phyloP scores from a whole-genome alignment of 805 yeast species.

The Starmerella stellata region DNA sequence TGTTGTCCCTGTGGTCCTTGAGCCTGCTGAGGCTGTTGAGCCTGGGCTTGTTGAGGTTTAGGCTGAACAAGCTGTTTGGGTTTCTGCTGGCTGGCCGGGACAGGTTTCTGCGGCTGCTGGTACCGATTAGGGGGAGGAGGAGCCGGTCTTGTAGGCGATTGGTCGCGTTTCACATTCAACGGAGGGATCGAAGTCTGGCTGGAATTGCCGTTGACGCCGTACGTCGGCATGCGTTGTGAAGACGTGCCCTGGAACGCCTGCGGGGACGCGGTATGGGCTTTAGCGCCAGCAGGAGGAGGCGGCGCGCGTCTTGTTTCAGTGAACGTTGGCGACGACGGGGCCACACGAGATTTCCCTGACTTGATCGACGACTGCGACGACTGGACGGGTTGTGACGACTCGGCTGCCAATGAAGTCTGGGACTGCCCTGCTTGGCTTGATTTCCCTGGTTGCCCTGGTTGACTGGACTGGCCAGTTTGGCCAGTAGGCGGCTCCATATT shows the following conservation, averaged over 20 bases:
- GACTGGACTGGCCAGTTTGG: conserved; percentile 1
- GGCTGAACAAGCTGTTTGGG: background rate
- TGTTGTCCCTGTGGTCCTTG: background rate
- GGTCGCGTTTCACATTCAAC: background rate
- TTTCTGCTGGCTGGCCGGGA: no score
- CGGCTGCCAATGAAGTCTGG: no score
- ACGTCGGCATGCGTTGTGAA: background rate
- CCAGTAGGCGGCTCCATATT: conserved; percentile 16
- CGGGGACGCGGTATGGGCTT: background rate
- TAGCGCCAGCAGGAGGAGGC: conserved; percentile 7
- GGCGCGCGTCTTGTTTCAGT: conserved; percentile 12
- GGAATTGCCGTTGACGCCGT: background rate
- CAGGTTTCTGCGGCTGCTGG: conserved; percentile 1
- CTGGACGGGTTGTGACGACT: background rate
- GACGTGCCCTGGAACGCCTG: background rate
- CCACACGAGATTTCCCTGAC: background rate
- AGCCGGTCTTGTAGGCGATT: background rate
- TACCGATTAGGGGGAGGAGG: background rate
- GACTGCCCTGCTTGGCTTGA: background rate
- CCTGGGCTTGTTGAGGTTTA: background rate
- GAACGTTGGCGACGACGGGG: conserved; percentile 9
- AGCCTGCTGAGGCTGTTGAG: background rate
- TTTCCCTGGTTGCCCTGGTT: conserved; percentile 22
- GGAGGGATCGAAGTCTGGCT: background rate
- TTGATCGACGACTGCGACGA: background rate